Conservation (phyloP, 108 stramenopile genomes). For the Pseudonitzschia multiseries region DNA sequence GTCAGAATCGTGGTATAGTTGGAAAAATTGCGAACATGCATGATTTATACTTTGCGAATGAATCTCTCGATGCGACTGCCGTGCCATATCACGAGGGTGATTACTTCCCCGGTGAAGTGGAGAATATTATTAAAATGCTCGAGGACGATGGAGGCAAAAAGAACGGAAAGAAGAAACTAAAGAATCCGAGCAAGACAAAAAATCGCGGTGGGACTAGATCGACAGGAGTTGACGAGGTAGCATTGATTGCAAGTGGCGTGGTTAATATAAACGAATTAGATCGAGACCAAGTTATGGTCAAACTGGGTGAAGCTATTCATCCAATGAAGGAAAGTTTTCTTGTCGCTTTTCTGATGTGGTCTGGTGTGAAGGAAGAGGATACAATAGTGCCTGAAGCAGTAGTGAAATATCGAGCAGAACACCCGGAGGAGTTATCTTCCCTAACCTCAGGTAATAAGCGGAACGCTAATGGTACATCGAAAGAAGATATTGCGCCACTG, state of each 20-base stretch:
- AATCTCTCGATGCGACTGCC: conserved; percentile 71
- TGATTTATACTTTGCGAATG: conserved; percentile 90
- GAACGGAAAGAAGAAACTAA: conserved; percentile 61
- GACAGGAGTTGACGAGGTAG: conserved; percentile 63
- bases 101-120: conserved; percentile 98
- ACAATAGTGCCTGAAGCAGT: conserved; percentile 72
- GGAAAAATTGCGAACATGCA: conserved; percentile 93
- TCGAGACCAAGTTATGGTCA: conserved; percentile 92
- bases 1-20: conserved; percentile 86
- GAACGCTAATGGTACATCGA: conserved; percentile 44
- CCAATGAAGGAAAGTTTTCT: conserved; percentile 98
- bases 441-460: conserved; percentile 46
- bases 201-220: conserved; percentile 54
- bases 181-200: conserved; percentile 55
- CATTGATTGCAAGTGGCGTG: conserved; percentile 70
- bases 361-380: conserved; percentile 72
- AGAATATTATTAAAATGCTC: conserved; percentile 95
- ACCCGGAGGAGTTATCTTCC: conserved; percentile 27
- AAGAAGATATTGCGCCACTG: conserved; percentile 19
- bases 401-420: conserved; percentile 49
- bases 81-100: conserved; percentile 98
- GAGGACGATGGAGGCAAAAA: conserved; percentile 79
- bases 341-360: conserved; percentile 92
- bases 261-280: conserved; percentile 54
- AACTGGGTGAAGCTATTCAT: conserved; percentile 89